Conservation (phyloP, 148 eudicot genomes). For the Oxyria digyna region DNA sequence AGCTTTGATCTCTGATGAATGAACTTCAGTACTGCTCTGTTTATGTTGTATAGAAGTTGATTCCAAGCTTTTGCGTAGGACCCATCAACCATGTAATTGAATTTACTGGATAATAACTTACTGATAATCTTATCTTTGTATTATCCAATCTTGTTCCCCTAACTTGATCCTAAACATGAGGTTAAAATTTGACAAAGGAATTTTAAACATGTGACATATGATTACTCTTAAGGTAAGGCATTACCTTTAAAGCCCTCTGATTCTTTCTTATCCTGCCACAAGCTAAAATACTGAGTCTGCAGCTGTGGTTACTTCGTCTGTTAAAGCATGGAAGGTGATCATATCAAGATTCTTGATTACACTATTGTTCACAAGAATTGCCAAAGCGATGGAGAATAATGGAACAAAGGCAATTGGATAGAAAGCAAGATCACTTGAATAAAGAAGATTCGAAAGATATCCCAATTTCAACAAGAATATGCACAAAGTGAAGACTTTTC, state of each 20-base stretch:
- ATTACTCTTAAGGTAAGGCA: no score
- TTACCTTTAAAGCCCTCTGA: neutral
- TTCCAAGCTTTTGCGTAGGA: neutral
- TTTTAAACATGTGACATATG: no score
- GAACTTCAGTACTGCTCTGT: neutral
- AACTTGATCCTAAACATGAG: neutral
- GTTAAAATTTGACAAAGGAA: neutral
- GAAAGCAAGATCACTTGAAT: constrained; percentile 1
- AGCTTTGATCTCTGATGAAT: neutral
- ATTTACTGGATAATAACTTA: no score
- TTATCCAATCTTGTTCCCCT: no score
- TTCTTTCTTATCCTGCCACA: neutral
- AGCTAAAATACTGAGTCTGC: no score
- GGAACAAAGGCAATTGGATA: neutral
- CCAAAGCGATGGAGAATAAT: constrained; percentile 7
- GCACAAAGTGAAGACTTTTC: neutral
- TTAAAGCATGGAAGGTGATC: neutral
- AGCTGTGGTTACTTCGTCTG: neutral
- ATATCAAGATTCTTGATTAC: neutral
- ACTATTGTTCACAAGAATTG: neutral
- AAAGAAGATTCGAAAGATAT: constrained; percentile 3
- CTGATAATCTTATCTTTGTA: no score
- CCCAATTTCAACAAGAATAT: constrained; percentile 1
- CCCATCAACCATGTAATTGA: neutral
- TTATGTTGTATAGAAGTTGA: neutral